phyloP scores from a whole-genome alignment of 1,284 basidiomycete genomes.

The Moesziomyces sp. region DNA sequence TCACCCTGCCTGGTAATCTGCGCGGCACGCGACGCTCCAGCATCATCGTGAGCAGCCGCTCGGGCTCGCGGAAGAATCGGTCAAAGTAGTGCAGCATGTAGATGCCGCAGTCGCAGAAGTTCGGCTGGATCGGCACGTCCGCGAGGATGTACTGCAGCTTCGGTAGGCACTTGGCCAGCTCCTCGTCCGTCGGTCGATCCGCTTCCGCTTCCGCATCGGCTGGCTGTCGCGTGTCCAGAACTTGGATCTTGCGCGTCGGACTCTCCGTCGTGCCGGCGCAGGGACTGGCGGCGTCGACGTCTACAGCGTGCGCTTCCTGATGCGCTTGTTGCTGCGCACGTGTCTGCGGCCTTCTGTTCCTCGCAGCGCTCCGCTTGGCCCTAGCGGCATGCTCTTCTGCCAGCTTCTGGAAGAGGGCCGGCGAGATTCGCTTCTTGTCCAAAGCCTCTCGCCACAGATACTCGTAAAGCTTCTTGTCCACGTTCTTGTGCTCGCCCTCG shows the following conservation, averaged over 20 bases:
- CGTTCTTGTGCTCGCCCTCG: slow-evolving; percentile 76
- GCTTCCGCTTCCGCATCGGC: not conserved
- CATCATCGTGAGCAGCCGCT: slow-evolving; percentile 26
- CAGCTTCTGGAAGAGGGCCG: not conserved
- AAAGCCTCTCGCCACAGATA: slow-evolving; percentile 84
- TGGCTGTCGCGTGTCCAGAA: slow-evolving; percentile 15
- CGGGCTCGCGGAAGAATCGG: slow-evolving; percentile 60
- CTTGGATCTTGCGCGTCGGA: slow-evolving; percentile 9
- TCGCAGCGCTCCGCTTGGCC: not conserved
- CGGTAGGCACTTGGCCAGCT: slow-evolving; percentile 22
- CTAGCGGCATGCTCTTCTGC: not conserved
- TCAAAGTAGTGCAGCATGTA: slow-evolving; percentile 64
- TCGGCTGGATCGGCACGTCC: slow-evolving; percentile 76
- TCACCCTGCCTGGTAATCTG: too few species aligned
- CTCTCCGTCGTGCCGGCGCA: too few species aligned
- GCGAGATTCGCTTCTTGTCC: slow-evolving; percentile 75
- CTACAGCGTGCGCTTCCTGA: not conserved
- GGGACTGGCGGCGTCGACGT: not conserved
- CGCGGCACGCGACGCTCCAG: not conserved
- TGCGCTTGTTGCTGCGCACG: slow-evolving; percentile 4
- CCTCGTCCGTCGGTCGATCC: slow-evolving; percentile 6
- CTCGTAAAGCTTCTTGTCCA: slow-evolving; percentile 73
- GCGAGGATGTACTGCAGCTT: slow-evolving; percentile 46
- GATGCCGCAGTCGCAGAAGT: slow-evolving; percentile 83
- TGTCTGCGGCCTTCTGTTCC: slow-evolving; percentile 3